A percentile compares a stretch with the other conserved stretches of the same genome.
phyloP scores from a whole-genome alignment of 164 flowering plant species.

The Vitis labrusca region DNA sequence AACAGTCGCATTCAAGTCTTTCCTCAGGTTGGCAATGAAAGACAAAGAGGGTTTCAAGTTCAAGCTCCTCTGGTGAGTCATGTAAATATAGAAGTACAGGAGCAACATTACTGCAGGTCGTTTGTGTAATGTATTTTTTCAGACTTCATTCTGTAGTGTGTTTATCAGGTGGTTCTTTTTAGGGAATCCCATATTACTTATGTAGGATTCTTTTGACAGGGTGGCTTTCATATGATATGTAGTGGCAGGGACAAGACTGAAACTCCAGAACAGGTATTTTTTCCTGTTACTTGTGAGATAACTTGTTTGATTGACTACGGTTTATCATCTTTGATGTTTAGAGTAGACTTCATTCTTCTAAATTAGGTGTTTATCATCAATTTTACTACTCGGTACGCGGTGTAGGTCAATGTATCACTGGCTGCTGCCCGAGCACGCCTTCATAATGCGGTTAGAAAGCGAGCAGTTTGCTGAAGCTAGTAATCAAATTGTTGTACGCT shows the following conservation, averaged over 20 bases:
- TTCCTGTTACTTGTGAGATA: too few species aligned
- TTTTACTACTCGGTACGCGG: conserved; percentile 1
- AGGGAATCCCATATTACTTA: too few species aligned
- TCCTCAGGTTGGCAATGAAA: conserved; percentile 54
- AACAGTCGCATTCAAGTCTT: conserved; percentile 55
- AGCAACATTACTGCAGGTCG: too few species aligned
- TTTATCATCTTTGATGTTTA: too few species aligned
- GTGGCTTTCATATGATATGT: conserved; percentile 98
- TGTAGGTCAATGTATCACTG: conserved; percentile 65
- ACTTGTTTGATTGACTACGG: too few species aligned
- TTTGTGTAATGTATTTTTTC: too few species aligned
- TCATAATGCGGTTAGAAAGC: conserved; percentile 76
- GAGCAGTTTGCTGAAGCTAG: conserved; percentile 90
- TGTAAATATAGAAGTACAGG: too few species aligned
- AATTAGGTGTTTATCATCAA: background rate
- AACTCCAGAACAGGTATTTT: conserved; percentile 90
- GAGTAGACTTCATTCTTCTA: too few species aligned
- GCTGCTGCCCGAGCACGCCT: conserved; percentile 64
- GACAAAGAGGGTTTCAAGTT: too few species aligned
- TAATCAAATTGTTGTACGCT: conserved; percentile 65
- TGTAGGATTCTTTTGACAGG: conserved; percentile 42
- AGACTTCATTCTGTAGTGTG: background rate
- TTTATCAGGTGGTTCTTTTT: background rate
- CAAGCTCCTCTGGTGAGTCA: too few species aligned
- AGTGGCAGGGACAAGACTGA: conserved; percentile 99